Base-by-base conservation (phyloP, 257 asterid species). In the Parsonsia alboflavescens region DNA sequence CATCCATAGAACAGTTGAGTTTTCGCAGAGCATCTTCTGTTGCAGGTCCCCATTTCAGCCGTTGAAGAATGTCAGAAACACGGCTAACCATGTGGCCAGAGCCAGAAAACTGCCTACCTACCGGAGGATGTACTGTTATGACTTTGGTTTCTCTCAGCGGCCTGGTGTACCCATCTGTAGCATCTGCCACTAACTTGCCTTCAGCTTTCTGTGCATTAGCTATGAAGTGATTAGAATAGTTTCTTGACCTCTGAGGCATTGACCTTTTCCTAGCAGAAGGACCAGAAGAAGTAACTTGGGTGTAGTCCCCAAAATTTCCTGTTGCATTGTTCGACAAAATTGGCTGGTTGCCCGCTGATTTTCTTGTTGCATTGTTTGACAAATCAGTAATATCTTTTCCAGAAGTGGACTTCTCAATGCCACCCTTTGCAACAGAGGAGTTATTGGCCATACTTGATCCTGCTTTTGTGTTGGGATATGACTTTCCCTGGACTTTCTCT, bases 41-140 rank as follows among this genome's bases (percentile, higher is more conserved):
- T 63, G 87, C 85, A 24, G 88, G 83, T 77, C 96, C 78, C 99
- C 99, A 94, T 50, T 82, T 90, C 76, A 81, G 76, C 81, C 87
- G 90, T 56, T 80, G 91, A 76, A 94, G 75, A 58, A 94, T 81
- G 65, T 63, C 83, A 69, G 89, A 86, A 65, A 89, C 88, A 2
- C 80, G 87, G 72, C 87, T 96, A 16, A 86, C 91, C 45, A 85
- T 76, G 26, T 82, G 73, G 63, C 82, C 83, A 41, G 89, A 80
- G 68, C 76, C 78, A 2, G 80, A 48, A 79, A 58, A 81, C 73
- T 82, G 87, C 81, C 89, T 84, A 53, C 84, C 69, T 24, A 72
- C 65, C 1, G 84, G 86, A 72, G 83, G 76, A 72, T 77, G 77
- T 68, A 84, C 89, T 0, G 70, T 44, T 58, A 53, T 75, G 73